phyloP scores from a whole-genome alignment of 148 eudicot genomes.

The Chenopodium berlandieri region DNA sequence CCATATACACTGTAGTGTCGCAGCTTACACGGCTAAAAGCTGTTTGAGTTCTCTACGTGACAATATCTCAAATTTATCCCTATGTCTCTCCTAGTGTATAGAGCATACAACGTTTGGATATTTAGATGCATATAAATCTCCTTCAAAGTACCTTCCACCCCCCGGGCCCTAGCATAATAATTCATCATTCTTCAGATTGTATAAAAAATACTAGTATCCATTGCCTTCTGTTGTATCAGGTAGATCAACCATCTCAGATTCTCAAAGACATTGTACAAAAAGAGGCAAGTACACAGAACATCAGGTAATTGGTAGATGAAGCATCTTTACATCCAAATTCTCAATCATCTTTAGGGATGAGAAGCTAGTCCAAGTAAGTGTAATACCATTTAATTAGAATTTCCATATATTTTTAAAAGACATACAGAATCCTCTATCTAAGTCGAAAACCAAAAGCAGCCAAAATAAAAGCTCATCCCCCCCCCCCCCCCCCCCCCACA shows the following conservation, averaged over 20 bases:
- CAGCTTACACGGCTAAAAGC: background rate
- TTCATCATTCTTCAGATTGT: background rate
- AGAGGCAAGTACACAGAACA: background rate
- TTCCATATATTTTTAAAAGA: background rate
- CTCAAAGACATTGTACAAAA: background rate
- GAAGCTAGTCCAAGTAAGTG: background rate
- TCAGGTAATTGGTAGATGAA: background rate
- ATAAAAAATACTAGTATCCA: background rate
- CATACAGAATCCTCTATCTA: background rate
- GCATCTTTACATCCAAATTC: background rate
- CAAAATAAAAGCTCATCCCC: background rate
- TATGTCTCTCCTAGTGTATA: too few relatives aligned
- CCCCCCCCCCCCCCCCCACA: background rate
- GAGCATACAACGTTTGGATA: too few relatives aligned
- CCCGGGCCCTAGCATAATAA: background rate
- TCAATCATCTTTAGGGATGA: too few relatives aligned
- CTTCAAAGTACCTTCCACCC: background rate
- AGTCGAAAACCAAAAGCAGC: background rate
- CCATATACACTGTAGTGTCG: background rate
- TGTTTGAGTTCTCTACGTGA: background rate
- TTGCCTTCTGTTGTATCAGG: background rate
- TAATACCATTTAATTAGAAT: background rate
- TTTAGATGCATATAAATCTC: too few relatives aligned
- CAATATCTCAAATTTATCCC: background rate
- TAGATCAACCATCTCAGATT: background rate